Evolutionary conservation across 805 yeast species (phyloP), one percentile per base, ranked within the genome.

Genomic region (Saitoella complicata): DNA sequence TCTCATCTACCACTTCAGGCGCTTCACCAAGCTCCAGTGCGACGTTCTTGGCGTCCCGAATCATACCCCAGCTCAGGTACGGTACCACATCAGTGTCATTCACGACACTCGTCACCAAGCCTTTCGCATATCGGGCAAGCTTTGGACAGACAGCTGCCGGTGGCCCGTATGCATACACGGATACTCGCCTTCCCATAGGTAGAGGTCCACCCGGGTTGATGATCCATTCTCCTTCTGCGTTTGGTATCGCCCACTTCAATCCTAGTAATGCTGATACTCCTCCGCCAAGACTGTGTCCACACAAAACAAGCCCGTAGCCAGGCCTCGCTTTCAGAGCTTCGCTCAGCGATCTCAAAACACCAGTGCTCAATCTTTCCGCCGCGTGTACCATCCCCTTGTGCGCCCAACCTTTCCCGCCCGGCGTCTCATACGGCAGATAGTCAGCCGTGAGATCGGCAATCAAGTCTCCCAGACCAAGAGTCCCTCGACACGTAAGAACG

Each of bases 261-360:
- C 56, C 56, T 11, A 60, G 43, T 10, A 59, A 33, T 1, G 63
- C 59, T 2, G 58, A 61, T 1, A 59, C 62, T 2, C 63, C 61
- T 11, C 61, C 63, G 1, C 63, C 63, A 31, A 59, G 46, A 6
- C 63, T 60, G 46, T 59, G 63, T 3, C 63, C 63, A 35, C 62
- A 58, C 4, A 60, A 48, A 10, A 60, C 54, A 4, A 59, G 49
- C 6, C 63, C 63, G 41, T 58, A 59, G 7, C 51, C 57, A 1
- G 52, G 53, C 4, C 60, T 59, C 30, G 51, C 50, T 12, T 49
- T 49, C 35, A 59, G 46, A 3, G 60, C 59, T 5, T 47, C 42
- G 31, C 47, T 46, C 39, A 60, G 53, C 7, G 60, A 52, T 43
- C 45, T 51, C 37, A 58, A 38, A 1, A 59, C 60, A 1, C 55